Evolutionary conservation across 2,329 filamentous ascomycete species (phyloP).

Genomic region (Epichloe festucae): DNA sequence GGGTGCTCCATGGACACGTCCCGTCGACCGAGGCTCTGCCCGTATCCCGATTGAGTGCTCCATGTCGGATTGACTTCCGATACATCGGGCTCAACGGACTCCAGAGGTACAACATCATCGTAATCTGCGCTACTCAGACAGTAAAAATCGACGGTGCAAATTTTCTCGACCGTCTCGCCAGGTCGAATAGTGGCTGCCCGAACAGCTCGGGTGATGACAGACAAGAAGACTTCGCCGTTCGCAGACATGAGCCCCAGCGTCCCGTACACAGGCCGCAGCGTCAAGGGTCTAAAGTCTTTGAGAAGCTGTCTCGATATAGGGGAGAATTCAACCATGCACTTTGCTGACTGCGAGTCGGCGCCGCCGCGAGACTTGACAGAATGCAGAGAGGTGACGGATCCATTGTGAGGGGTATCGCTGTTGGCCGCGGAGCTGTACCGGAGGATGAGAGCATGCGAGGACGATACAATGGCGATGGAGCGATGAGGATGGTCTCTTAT

Average conservation of each 20-base stretch:
- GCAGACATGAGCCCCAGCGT: constrained; percentile 81
- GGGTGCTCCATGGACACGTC: constrained; percentile 73
- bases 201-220: constrained; percentile 69
- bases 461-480: constrained; percentile 73
- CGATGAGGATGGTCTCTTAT: constrained; percentile 79
- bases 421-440: constrained; percentile 58
- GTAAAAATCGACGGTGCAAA: constrained; percentile 80
- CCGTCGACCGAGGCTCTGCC: constrained; percentile 41
- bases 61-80: constrained; percentile 36
- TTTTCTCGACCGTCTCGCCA: constrained; percentile 80
- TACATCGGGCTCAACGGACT: constrained; percentile 36
- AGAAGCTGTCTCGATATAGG: constrained; percentile 52
- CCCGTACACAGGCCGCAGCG: constrained; percentile 62
- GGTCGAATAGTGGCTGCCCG: constrained; percentile 73
- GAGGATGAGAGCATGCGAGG: constrained; percentile 71
- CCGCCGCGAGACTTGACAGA: constrained; percentile 30
- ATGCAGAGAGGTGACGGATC: constrained; percentile 41
- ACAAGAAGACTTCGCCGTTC: constrained; percentile 75
- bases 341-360: constrained; percentile 35
- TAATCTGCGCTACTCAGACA: constrained; percentile 80
- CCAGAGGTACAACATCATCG: constrained; percentile 56
- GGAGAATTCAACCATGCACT: constrained; percentile 83
- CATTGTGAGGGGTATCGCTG: constrained; percentile 41
- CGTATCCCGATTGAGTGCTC: constrained; percentile 26
- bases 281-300: constrained; percentile 63